These are phyloP conservation scores for maize (Zea mays) DNA, from an alignment of 176 grass and related monocot genomes.

Conservation along the genomic window DNA sequence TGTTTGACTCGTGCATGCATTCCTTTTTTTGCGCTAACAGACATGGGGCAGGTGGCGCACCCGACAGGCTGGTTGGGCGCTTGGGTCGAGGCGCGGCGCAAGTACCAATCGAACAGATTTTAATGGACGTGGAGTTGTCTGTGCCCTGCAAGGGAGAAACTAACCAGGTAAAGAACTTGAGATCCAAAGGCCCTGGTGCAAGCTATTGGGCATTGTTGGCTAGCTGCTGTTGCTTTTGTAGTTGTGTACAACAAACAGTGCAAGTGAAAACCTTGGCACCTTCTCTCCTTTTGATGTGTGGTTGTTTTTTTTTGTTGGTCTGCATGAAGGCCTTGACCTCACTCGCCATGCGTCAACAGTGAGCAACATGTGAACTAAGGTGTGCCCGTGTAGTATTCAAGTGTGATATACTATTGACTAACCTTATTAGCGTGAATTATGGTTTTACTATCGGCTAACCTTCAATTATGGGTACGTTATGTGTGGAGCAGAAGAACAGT, in stretches of 20 bases:
- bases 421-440: too few relatives aligned
- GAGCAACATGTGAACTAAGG: too few relatives aligned
- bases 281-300: constrained; percentile 51
- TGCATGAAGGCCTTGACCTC: constrained; percentile 27
- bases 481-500: too few relatives aligned
- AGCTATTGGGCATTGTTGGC: constrained; percentile 4
- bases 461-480: too few relatives aligned
- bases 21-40: too few relatives aligned
- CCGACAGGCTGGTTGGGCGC: too few relatives aligned
- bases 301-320: constrained; percentile 10
- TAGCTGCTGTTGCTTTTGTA: constrained; percentile 1
- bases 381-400: too few relatives aligned
- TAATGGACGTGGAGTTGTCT: constrained; percentile 31
- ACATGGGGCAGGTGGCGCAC: too few relatives aligned
- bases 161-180: neutral
- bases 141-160: constrained; percentile 15
- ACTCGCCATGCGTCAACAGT: constrained; percentile 1
- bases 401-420: too few relatives aligned
- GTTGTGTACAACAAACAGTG: neutral
- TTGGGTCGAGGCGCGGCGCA: constrained; percentile 39
- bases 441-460: too few relatives aligned
- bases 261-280: neutral
- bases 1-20: too few relatives aligned
- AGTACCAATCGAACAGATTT: constrained; percentile 38
- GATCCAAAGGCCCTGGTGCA: neutral